These are phyloP conservation scores for Zygosaccharomyces kombuchaensis DNA, from an alignment of 805 yeast genomes.

Conservation along the genomic window DNA sequence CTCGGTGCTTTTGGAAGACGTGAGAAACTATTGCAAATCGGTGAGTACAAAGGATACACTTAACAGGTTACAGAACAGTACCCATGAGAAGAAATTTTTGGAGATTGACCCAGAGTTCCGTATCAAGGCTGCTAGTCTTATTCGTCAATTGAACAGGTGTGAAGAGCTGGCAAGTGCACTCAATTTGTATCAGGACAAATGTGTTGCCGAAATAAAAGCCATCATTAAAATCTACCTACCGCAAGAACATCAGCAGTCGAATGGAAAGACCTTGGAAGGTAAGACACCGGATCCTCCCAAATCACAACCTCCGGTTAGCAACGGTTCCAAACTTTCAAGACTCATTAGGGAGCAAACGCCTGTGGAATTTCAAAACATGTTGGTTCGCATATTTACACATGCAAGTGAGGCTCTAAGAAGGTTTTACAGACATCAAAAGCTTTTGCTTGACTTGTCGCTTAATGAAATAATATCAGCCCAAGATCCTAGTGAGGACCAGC, in stretches of 20 bases:
- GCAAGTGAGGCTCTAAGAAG: slow-evolving; percentile 71
- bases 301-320: slow-evolving; percentile 29
- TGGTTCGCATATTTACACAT: slow-evolving; percentile 53
- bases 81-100: slow-evolving; percentile 37
- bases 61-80: slow-evolving; percentile 38
- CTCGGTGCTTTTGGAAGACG: slow-evolving; percentile 53
- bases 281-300: slow-evolving; percentile 5
- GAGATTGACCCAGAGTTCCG: slow-evolving; percentile 41
- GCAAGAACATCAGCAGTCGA: slow-evolving; percentile 27
- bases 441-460: slow-evolving; percentile 66
- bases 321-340: slow-evolving; percentile 40
- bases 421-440: slow-evolving; percentile 71
- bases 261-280: slow-evolving; percentile 11
- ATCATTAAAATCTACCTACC: slow-evolving; percentile 68
- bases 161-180: slow-evolving; percentile 61
- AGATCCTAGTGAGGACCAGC: slow-evolving; percentile 24
- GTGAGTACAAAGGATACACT: slow-evolving; percentile 48
- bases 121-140: slow-evolving; percentile 40
- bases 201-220: slow-evolving; percentile 66
- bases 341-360: slow-evolving; percentile 64
- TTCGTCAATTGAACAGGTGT: slow-evolving; percentile 57
- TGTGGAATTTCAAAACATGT: slow-evolving; percentile 68
- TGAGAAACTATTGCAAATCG: slow-evolving; percentile 52
- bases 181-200: slow-evolving; percentile 58
- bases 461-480: slow-evolving; percentile 36